These are phyloP conservation scores for Boechera stricta DNA, from an alignment of 345 rosid genomes.

Conservation along the genomic window DNA sequence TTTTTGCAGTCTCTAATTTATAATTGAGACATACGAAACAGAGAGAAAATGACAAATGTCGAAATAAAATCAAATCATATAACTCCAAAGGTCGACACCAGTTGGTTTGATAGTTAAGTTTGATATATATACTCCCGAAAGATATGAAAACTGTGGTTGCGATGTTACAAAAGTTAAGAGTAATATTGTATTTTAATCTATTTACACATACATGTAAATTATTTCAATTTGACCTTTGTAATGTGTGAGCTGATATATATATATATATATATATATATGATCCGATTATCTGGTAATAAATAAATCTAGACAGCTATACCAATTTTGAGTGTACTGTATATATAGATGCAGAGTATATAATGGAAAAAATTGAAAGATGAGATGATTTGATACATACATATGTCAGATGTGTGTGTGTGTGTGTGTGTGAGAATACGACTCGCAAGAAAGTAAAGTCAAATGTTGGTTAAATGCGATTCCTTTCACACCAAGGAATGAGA, in stretches of 20 bases:
- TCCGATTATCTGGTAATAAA: too few species aligned
- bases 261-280: too few species aligned
- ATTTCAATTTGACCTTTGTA: neutral
- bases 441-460: conserved; percentile 4
- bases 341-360: neutral
- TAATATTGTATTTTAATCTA: neutral
- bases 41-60: neutral
- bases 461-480: conserved; percentile 7
- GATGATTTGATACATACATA: neutral
- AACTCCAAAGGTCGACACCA: conserved; percentile 25
- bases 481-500: conserved; percentile 4
- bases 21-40: neutral
- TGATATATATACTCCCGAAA: conserved; percentile 22
- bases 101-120: conserved; percentile 30
- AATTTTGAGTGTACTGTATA: neutral
- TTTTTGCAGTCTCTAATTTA: neutral
- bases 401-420: conserved; percentile 1
- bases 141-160: neutral
- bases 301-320: neutral
- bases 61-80: conserved; percentile 10
- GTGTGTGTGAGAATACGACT: neutral
- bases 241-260: neutral
- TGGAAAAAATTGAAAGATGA: neutral
- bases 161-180: neutral
- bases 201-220: neutral